Percentiles rank a stretch among this genome's conserved stretches.
These are phyloP conservation scores for Hygrocybe punicea DNA, from an alignment of 768 basidiomycete genomes.

Conservation along the genomic window DNA sequence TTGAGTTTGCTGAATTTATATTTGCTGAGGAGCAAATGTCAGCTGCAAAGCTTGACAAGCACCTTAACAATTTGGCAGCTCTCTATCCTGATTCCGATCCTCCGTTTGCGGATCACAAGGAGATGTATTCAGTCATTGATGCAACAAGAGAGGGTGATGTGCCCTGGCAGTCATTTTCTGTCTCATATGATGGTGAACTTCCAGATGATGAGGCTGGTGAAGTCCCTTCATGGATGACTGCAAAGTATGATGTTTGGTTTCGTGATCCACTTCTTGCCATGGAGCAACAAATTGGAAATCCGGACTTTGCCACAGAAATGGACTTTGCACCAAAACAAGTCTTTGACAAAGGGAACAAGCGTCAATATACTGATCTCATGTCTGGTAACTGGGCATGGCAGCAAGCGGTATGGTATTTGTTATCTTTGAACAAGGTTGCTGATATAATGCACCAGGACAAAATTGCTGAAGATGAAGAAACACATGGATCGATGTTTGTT, in stretches of 20 bases:
- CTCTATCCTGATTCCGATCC: background rate
- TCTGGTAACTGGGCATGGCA: conserved; percentile 42
- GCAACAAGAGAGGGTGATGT: conserved; percentile 20
- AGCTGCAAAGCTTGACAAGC: too few species aligned
- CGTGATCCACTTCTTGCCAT: conserved; percentile 29
- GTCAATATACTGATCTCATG: conserved; percentile 37
- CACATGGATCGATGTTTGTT: conserved; percentile 14
- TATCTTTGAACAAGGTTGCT: too few species aligned
- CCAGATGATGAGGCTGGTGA: conserved; percentile 10
- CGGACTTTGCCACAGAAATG: conserved; percentile 32
- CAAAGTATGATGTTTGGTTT: conserved; percentile 31
- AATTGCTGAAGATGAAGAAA: conserved; percentile 12
- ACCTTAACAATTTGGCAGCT: too few species aligned
- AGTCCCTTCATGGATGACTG: conserved; percentile 33
- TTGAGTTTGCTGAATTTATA: too few species aligned
- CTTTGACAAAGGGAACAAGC: conserved; percentile 20
- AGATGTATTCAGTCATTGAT: conserved; percentile 29
- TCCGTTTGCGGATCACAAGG: conserved; percentile 22
- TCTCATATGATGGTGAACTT: conserved; percentile 17
- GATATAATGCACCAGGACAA: conserved; percentile 5
- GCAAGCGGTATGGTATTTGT: conserved; percentile 28
- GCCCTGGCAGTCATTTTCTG: conserved; percentile 25
- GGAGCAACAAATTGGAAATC: conserved; percentile 31
- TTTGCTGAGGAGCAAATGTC: too few species aligned
- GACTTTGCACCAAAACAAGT: conserved; percentile 33